phyloP scores from a whole-genome alignment of 345 rosid species.

The Cardamine resedifolia region DNA sequence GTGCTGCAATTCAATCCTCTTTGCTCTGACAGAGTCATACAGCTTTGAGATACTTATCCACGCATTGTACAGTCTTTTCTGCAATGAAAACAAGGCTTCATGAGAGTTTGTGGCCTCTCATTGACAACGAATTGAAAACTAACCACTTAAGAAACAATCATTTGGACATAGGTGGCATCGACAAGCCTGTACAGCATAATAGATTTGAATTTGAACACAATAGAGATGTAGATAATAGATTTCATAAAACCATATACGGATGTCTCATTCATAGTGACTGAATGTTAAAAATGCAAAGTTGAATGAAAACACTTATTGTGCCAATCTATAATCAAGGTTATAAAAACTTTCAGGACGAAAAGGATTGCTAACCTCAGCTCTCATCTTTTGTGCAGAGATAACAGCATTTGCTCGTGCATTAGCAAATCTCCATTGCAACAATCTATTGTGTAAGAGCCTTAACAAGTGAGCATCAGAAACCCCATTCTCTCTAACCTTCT shows the following conservation, averaged over 20 bases:
- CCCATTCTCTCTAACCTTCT: constrained; percentile 59
- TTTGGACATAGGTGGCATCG: neutral
- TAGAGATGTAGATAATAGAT: no score
- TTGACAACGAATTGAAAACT: constrained; percentile 1
- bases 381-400: constrained; percentile 52
- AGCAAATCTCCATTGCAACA: constrained; percentile 82
- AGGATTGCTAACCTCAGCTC: constrained; percentile 64
- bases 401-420: constrained; percentile 76
- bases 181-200: neutral
- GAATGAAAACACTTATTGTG: neutral
- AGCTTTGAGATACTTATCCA: constrained; percentile 55
- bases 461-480: constrained; percentile 64
- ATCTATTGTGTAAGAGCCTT: constrained; percentile 68
- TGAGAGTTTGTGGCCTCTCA: neutral
- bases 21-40: constrained; percentile 67
- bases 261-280: neutral
- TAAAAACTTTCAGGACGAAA: neutral
- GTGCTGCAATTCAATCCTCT: constrained; percentile 60
- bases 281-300: no score
- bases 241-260: neutral
- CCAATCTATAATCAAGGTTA: neutral
- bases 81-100: constrained; percentile 29
- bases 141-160: neutral
- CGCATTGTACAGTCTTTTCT: constrained; percentile 67
- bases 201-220: no score